Conservation (phyloP, 2,329 filamentous ascomycete genomes). For the Rugonectria rugulosa region DNA sequence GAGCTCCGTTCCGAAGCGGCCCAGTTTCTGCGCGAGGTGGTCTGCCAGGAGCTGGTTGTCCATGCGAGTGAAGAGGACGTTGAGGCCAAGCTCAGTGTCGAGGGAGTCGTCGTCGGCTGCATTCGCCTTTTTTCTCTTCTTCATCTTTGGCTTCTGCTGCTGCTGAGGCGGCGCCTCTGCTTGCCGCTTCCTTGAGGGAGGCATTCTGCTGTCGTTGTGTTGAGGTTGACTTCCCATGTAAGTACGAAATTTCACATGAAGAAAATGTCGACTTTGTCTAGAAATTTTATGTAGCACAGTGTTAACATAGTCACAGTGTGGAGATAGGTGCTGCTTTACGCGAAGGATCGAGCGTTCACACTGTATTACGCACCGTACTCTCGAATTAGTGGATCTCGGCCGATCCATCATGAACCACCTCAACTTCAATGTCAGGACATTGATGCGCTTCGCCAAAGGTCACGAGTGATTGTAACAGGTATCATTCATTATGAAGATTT, state of each 20-base stretch:
- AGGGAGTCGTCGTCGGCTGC: slow-evolving; percentile 63
- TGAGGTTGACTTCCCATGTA: neutral
- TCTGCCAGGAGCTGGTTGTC: slow-evolving; percentile 85
- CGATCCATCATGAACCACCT: slow-evolving; percentile 8
- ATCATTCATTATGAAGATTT: no score
- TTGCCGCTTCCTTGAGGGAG: slow-evolving; percentile 63
- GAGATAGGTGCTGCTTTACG: neutral
- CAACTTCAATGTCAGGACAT: no score
- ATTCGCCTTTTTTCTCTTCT: slow-evolving; percentile 65
- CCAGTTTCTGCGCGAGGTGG: slow-evolving; percentile 81
- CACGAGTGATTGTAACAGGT: no score
- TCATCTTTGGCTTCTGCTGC: slow-evolving; percentile 53
- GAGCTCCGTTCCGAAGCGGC: slow-evolving; percentile 79
- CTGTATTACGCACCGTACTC: slow-evolving; percentile 25
- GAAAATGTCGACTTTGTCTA: slow-evolving; percentile 18
- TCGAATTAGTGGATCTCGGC: neutral
- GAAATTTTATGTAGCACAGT: slow-evolving; percentile 38
- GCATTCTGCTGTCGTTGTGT: slow-evolving; percentile 40
- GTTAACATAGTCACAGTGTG: neutral
- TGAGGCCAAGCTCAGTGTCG: slow-evolving; percentile 77
- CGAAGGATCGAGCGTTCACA: neutral
- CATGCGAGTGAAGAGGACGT: slow-evolving; percentile 82
- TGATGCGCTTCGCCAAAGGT: no score
- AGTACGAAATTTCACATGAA: slow-evolving; percentile 1
- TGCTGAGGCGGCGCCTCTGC: slow-evolving; percentile 53